Conservation (phyloP, 768 basidiomycete species). For the Suillus subaureus region DNA sequence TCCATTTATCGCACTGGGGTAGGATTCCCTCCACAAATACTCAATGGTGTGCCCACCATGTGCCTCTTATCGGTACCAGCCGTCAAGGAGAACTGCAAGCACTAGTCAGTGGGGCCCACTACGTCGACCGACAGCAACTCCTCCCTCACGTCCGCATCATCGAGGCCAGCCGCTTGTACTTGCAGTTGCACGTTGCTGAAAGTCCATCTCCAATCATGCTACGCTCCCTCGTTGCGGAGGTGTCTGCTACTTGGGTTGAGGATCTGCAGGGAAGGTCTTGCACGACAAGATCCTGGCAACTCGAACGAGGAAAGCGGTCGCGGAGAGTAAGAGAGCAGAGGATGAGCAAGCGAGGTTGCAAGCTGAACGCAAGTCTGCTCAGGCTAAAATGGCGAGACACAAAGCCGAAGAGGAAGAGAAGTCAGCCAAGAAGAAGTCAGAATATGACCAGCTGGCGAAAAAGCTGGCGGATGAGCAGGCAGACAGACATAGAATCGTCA, state of each 20-base stretch:
- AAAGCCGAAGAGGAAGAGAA: background rate
- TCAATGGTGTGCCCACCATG: background rate
- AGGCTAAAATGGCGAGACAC: background rate
- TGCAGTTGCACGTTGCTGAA: background rate
- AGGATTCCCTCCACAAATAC: background rate
- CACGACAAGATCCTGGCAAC: background rate
- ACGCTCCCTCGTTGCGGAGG: background rate
- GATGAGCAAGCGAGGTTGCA: background rate
- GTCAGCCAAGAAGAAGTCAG: conserved; percentile 1
- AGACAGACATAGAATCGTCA: background rate
- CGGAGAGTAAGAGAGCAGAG: background rate
- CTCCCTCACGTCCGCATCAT: conserved; percentile 1
- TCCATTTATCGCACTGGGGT: background rate
- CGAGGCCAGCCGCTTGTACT: background rate
- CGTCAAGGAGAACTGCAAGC: background rate
- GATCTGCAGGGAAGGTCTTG: background rate
- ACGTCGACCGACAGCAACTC: background rate
- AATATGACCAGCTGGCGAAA: background rate
- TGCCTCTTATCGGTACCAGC: background rate
- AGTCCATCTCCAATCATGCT: background rate
- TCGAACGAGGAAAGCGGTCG: background rate
- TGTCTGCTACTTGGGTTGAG: background rate
- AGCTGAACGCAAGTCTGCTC: background rate
- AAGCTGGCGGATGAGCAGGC: background rate
- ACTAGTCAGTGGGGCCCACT: background rate